Conservation (phyloP, 345 rosid species). For the Brassica nigra region DNA sequence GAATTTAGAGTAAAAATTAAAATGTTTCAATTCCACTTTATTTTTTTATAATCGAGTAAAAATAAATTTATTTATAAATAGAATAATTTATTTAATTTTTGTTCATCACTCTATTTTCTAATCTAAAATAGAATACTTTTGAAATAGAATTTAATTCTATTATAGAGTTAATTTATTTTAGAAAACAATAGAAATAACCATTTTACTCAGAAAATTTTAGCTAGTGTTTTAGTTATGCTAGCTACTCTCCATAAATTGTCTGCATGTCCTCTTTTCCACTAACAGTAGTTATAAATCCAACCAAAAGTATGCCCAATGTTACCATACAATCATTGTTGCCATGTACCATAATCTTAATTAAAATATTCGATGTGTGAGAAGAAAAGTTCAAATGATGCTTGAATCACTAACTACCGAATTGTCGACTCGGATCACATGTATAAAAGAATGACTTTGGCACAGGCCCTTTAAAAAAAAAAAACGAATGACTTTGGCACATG, state of each 20-base stretch:
- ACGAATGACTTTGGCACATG: not conserved
- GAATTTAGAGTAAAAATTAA: too few relatives aligned
- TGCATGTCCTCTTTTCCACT: not conserved
- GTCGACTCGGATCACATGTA: constrained; percentile 24
- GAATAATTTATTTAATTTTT: too few relatives aligned
- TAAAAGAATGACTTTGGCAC: not conserved
- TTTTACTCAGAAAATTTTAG: not conserved
- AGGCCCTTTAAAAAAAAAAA: too few relatives aligned
- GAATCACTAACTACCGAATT: constrained; percentile 19
- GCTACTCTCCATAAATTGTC: not conserved
- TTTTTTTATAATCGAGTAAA: too few relatives aligned
- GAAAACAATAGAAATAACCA: too few relatives aligned
- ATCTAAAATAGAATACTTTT: too few relatives aligned
- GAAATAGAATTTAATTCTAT: too few relatives aligned
- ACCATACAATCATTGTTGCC: not conserved
- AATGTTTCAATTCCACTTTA: too few relatives aligned
- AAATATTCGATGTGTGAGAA: not conserved
- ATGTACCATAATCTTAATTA: not conserved
- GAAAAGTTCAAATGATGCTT: constrained; percentile 10
- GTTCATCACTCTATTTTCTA: too few relatives aligned
- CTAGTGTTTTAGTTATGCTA: not conserved
- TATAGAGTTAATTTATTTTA: too few relatives aligned
- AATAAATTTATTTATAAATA: too few relatives aligned
- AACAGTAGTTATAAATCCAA: not conserved
- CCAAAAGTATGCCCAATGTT: not conserved